Conservation (phyloP, 495 filamentous ascomycete genomes). For the Apiosordaria backusii region DNA sequence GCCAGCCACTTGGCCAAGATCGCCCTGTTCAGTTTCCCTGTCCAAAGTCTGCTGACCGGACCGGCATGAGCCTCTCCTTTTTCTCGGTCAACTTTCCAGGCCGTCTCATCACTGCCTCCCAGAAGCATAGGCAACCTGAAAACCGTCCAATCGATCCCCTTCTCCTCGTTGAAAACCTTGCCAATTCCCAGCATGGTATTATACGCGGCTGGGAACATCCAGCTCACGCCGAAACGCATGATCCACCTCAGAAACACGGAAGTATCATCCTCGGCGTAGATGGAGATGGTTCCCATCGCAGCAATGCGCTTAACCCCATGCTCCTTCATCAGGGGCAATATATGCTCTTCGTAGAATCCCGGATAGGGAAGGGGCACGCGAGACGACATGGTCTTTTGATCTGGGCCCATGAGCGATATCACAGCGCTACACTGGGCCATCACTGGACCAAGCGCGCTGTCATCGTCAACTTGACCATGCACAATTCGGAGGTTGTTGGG, state of each 20-base stretch:
- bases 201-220: slow-evolving; percentile 7
- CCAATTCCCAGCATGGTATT: slow-evolving; percentile 8
- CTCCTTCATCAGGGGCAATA: slow-evolving; percentile 18
- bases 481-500: slow-evolving; percentile 16
- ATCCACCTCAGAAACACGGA: slow-evolving; percentile 1
- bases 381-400: background rate
- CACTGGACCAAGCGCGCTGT: slow-evolving; percentile 5
- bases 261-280: background rate
- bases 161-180: slow-evolving; percentile 16
- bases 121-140: slow-evolving; percentile 19
- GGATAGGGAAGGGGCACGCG: background rate
- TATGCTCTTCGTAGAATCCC: slow-evolving; percentile 13
- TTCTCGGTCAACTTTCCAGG: slow-evolving; percentile 23
- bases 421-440: slow-evolving; percentile 10
- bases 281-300: slow-evolving; percentile 19
- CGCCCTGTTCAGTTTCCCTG: background rate
- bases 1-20: slow-evolving; percentile 3
- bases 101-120: slow-evolving; percentile 19
- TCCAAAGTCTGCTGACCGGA: background rate
- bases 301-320: slow-evolving; percentile 21
- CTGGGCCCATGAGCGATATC: slow-evolving; percentile 25
- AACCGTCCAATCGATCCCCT: slow-evolving; percentile 24
- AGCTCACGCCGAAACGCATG: slow-evolving; percentile 4
- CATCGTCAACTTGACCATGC: slow-evolving; percentile 17
- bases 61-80: slow-evolving; percentile 8